phyloP scores from a whole-genome alignment of 768 basidiomycete species.

The Naematelia aurantialba region DNA sequence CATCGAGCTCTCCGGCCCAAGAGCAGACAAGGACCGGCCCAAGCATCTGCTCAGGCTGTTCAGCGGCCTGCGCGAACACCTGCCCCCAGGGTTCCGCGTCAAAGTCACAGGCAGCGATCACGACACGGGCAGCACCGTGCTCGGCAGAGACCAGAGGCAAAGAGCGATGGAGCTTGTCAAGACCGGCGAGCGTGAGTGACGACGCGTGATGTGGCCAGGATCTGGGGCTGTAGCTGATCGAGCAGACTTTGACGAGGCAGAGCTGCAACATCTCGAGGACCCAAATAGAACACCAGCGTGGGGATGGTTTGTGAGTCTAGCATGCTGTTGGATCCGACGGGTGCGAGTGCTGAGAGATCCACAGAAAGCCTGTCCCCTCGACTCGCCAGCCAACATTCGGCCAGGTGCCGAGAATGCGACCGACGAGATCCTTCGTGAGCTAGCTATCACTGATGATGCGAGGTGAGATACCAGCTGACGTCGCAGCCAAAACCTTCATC shows the following conservation, averaged over 20 bases:
- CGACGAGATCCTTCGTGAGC: constrained; percentile 32
- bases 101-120: constrained; percentile 48
- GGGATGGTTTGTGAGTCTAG: constrained; percentile 48
- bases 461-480: not conserved
- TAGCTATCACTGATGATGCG: too few relatives aligned
- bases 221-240: not conserved
- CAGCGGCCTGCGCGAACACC: constrained; percentile 32
- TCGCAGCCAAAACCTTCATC: constrained; percentile 45
- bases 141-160: constrained; percentile 47
- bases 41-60: constrained; percentile 33
- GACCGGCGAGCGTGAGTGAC: constrained; percentile 40
- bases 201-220: not conserved
- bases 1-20: constrained; percentile 25
- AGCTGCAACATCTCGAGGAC: constrained; percentile 41
- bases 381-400: constrained; percentile 43
- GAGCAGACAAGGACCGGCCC: constrained; percentile 29
- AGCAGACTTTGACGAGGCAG: constrained; percentile 41
- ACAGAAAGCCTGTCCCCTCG: constrained; percentile 44
- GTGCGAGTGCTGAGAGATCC: constrained; percentile 8
- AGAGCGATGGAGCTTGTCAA: constrained; percentile 43
- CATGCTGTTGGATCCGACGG: not conserved
- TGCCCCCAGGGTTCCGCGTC: constrained; percentile 42
- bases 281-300: constrained; percentile 38
- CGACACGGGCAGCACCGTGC: constrained; percentile 44
- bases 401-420: constrained; percentile 43